Evolutionary conservation across 1,284 basidiomycete genomes (phyloP).

Genomic region (Cryptococcus maquisensis): DNA sequence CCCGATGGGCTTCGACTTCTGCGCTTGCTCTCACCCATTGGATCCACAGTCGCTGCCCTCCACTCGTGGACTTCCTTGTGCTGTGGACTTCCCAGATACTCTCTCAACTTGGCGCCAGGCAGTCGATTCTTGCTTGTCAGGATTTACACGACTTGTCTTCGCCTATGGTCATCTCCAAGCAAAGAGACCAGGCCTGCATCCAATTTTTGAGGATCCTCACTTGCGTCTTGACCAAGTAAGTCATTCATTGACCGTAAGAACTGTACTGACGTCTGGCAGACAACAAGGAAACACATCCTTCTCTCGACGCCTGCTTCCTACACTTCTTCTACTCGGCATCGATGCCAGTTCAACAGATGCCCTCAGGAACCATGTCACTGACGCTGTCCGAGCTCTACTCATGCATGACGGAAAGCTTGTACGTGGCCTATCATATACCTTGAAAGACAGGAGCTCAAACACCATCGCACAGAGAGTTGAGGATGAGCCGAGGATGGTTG

Average conservation of each 20-base stretch:
- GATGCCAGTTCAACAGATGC: slow-evolving; percentile 6
- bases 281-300: background rate
- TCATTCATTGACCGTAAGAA: too few species aligned
- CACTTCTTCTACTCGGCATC: slow-evolving; percentile 11
- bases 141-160: too few species aligned
- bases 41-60: too few species aligned
- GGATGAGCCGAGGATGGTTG: background rate
- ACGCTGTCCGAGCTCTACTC: slow-evolving; percentile 3
- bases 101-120: background rate
- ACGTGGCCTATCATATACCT: background rate
- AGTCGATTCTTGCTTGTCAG: background rate
- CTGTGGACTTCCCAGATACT: too few species aligned
- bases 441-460: background rate
- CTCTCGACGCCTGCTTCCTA: background rate
- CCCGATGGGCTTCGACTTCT: background rate
- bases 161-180: too few species aligned
- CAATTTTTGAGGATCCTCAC: too few species aligned
- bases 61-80: too few species aligned
- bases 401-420: background rate
- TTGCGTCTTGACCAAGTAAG: too few species aligned
- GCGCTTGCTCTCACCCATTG: background rate
- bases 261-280: background rate
- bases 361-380: slow-evolving; percentile 2
- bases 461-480: background rate
- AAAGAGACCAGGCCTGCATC: too few species aligned